A percentile compares a stretch with the other conserved stretches of the same genome.
These are phyloP conservation scores for Curvularia sp. DNA, from an alignment of 2,329 filamentous ascomycete species.

Conservation along the genomic window DNA sequence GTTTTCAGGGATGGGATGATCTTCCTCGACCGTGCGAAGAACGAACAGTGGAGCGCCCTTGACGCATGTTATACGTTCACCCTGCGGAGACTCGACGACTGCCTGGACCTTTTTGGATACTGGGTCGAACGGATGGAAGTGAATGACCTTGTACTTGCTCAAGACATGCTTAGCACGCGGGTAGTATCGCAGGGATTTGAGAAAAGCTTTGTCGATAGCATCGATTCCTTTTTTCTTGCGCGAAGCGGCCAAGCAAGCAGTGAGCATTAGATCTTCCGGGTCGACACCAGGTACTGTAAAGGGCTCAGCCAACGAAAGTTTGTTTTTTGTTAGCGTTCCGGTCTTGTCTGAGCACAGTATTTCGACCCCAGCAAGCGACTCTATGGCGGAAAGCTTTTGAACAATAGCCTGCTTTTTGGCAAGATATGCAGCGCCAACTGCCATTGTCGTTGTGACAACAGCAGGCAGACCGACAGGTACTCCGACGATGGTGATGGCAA, in stretches of 20 bases:
- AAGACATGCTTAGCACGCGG: conserved; percentile 81
- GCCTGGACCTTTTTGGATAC: conserved; percentile 93
- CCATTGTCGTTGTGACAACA: conserved; percentile 94
- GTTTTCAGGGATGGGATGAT: conserved; percentile 77
- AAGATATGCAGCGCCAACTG: conserved; percentile 88
- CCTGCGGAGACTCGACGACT: conserved; percentile 80
- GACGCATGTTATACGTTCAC: conserved; percentile 85
- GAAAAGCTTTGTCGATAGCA: conserved; percentile 92
- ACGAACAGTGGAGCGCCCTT: conserved; percentile 91
- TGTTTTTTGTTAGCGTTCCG: conserved; percentile 92
- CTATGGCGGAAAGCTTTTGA: conserved; percentile 89
- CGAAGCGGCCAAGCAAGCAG: conserved; percentile 86
- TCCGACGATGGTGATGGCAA: conserved; percentile 90
- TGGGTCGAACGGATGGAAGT: conserved; percentile 89
- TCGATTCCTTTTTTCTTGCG: conserved; percentile 97
- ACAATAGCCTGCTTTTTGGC: conserved; percentile 94
- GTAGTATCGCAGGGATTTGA: conserved; percentile 83
- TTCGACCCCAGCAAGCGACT: conserved; percentile 90
- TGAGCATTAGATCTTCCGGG: conserved; percentile 88
- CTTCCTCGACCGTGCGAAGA: conserved; percentile 84
- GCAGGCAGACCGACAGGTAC: conserved; percentile 92
- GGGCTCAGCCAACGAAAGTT: conserved; percentile 84
- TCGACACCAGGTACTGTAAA: conserved; percentile 84
- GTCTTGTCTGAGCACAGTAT: conserved; percentile 96
- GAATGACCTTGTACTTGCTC: conserved; percentile 81